Base-by-base conservation (phyloP, 768 basidiomycete species). In the Mycena chlorophos region DNA sequence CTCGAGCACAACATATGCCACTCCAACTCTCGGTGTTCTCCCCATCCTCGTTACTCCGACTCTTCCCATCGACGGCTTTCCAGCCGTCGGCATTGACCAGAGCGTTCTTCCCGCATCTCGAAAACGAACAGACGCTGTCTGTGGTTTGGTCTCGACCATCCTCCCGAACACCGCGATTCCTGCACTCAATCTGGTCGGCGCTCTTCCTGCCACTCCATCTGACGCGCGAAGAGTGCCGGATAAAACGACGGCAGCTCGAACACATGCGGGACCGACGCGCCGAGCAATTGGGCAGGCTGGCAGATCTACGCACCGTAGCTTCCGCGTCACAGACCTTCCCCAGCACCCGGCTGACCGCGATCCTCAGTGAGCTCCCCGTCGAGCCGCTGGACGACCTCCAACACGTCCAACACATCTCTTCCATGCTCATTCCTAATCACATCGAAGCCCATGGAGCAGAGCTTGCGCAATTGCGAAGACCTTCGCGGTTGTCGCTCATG, bases 201-300 rank as follows among this genome's bases (percentile, higher is more conserved):
- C 2, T 57, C 57, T 37, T 66, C 58, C 5, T 84, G 20, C 91
- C 91, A 0, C 68, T 90, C 26, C 75, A 80, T 46, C 77, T 91
- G 23, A 75, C 83, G 1, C 75, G 80, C 17, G 84, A 88, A 53
- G 92, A 94, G 69, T 88, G 88, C 64, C 70, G 68, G 22, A 70
- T 78, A 54, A 88, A 87, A 58, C 79, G 83, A 16, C 73, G 72
- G 40, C 75, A 78, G 43, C 75, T 94, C 16, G 81, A 88, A 56
- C 77, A 69, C 25, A 75, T 89, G 2, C 79, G 91, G 13, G 81
- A 94, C 62, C 77, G 83, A 60, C 78, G 84, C 3, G 91, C 91
- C 0, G 77, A 85, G 60, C 71, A 77, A 5, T 78, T 94, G 3
- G 92, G 92, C 1, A 67, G 70, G 2, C 76, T 94, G 5, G 75